These are phyloP conservation scores for Magnusiomyces ingens DNA, from an alignment of 1,139 yeast genomes.

Conservation along the genomic window DNA sequence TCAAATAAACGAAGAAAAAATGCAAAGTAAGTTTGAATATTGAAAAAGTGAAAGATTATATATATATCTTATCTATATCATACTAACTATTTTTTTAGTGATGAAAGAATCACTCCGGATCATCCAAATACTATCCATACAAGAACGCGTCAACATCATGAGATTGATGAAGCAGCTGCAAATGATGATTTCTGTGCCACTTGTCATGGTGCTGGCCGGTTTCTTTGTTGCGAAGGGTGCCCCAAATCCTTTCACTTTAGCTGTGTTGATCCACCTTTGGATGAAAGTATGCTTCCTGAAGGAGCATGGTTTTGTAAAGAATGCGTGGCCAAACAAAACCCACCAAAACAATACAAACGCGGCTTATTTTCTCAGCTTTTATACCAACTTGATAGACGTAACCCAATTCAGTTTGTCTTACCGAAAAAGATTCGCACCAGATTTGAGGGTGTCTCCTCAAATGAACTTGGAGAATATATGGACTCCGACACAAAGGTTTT, in stretches of 20 bases:
- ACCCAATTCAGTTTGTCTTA: conserved; percentile 67
- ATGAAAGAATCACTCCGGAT: too few species aligned
- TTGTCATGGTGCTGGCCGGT: conserved; percentile 83
- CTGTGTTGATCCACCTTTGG: conserved; percentile 87
- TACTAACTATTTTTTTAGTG: too few species aligned
- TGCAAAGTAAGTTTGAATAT: too few species aligned
- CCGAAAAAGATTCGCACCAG: conserved; percentile 67
- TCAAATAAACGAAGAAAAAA: too few species aligned
- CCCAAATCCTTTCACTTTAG: conserved; percentile 87
- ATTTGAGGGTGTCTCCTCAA: conserved; percentile 65
- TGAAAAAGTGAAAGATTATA: too few species aligned
- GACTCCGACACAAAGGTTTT: conserved; percentile 46
- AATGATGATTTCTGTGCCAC: conserved; percentile 87
- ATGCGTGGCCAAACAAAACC: conserved; percentile 39
- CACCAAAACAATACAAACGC: conserved; percentile 30
- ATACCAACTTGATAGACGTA: conserved; percentile 48
- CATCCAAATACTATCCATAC: conserved; percentile 1
- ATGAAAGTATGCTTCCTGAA: conserved; percentile 66
- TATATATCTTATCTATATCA: too few species aligned
- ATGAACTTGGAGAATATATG: conserved; percentile 62
- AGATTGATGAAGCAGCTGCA: conserved; percentile 10
- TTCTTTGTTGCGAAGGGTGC: conserved; percentile 89
- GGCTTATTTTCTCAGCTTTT: conserved; percentile 59
- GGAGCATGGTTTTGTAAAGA: conserved; percentile 87
- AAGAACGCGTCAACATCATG: conserved; percentile 1